These are phyloP conservation scores for Pseudocercospora vitis DNA, from an alignment of 2,329 filamentous ascomycete species.

Conservation along the genomic window DNA sequence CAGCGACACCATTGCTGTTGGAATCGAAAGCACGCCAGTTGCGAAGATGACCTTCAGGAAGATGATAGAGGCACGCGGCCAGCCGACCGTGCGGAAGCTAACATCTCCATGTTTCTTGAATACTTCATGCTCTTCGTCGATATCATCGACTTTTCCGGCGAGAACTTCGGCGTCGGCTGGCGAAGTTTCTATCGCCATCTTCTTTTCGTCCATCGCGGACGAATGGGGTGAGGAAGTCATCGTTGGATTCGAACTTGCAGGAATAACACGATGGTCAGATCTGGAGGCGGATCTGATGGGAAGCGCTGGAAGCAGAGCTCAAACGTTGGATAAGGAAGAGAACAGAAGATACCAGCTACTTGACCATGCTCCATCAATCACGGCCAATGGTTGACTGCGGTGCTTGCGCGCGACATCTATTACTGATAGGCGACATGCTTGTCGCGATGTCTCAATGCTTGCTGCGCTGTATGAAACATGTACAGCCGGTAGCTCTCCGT, in stretches of 20 bases:
- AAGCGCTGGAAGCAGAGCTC: background rate
- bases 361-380: background rate
- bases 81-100: slow-evolving; percentile 56
- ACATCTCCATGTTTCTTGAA: slow-evolving; percentile 53
- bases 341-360: background rate
- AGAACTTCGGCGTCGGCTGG: slow-evolving; percentile 6
- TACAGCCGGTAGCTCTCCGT: background rate
- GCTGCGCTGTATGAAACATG: background rate
- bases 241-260: background rate
- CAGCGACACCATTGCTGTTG: slow-evolving; percentile 49
- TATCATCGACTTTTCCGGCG: slow-evolving; percentile 27
- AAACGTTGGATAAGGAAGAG: background rate
- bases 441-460: background rate
- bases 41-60: slow-evolving; percentile 56
- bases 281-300: background rate
- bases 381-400: background rate
- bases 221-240: slow-evolving; percentile 7
- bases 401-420: background rate
- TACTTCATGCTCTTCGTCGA: slow-evolving; percentile 46
- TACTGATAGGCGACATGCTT: slow-evolving; percentile 9
- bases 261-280: background rate
- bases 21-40: slow-evolving; percentile 52
- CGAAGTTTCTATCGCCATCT: background rate
- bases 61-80: slow-evolving; percentile 53
- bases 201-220: slow-evolving; percentile 3